Base-by-base conservation (phyloP, 805 yeast species). In the Yamadazyma laniorum region DNA sequence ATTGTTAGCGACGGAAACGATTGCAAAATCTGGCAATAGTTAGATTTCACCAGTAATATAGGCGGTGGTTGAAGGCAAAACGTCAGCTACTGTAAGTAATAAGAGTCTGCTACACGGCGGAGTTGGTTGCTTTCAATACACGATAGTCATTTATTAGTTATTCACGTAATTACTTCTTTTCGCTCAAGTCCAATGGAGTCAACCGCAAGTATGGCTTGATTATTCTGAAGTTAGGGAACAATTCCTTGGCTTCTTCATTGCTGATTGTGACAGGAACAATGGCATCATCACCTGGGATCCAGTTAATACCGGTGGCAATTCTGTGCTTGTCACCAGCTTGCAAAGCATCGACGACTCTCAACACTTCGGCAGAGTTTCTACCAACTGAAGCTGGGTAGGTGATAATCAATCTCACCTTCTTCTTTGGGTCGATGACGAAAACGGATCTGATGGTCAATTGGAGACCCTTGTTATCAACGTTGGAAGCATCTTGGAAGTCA, bases 361-460 rank as follows among this genome's bases (percentile, higher is more conserved):
- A 74, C 25, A 89, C 91, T 74, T 89, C 97, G 42, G 85, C 77
- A 45, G 95, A 77, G 80, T 90, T 89, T 76, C 97, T 85, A 61
- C 97, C 97, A 45, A 86, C 81, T 32, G 95, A 83, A 43, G 96
- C 93, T 42, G 97, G 97, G 74, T 89, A 89, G 16, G 91, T 77
- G 72, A 90, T 65, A 50, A 83, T 80, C 58, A 88, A 74, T 70
- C 96, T 82, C 58, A 90, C 80, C 68, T 84, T 89, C 78, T 89
- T 90, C 52, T 70, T 60, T 50, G 96, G 96, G 66, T 89, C 96
- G 61, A 89, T 88, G 63, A 89, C 70, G 71, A 83, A 90, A 42
- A 89, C 96, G 12, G 95, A 84, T 74, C 97, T 84, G 67, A 89
- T 86, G 49, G 97, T 90, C 62, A 83, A 79, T 40, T 85, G 87